These are phyloP conservation scores for Berberis thunbergii DNA, from an alignment of 164 flowering plant species.

Conservation along the genomic window DNA sequence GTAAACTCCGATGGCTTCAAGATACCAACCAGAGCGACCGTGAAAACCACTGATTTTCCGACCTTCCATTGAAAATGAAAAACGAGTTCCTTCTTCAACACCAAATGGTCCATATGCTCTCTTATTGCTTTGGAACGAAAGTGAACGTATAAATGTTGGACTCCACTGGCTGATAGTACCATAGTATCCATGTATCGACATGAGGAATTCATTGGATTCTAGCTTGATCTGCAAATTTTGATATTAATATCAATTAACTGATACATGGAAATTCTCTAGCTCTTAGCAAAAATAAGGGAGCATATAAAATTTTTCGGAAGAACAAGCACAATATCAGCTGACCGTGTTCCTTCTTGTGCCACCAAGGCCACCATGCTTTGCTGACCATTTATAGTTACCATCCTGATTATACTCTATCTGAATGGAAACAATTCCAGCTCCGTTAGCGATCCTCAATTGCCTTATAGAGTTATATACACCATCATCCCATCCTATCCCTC, in stretches of 20 bases:
- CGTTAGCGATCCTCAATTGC: conserved; percentile 45
- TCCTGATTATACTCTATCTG: conserved; percentile 44
- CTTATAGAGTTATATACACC: conserved; percentile 37
- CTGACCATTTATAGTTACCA: conserved; percentile 46
- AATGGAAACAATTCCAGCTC: conserved; percentile 44
- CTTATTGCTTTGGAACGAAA: conserved; percentile 52
- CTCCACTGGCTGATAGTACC: conserved; percentile 35
- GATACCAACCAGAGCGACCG: conserved; percentile 53
- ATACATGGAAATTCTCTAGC: too few relatives aligned
- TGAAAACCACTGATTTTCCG: conserved; percentile 73
- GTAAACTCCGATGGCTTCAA: conserved; percentile 66
- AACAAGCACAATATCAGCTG: background rate
- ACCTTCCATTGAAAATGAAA: conserved; percentile 36
- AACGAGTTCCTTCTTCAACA: conserved; percentile 42
- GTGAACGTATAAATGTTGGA: conserved; percentile 39
- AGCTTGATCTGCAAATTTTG: conserved; percentile 45
- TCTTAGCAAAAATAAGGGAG: too few relatives aligned
- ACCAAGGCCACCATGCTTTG: conserved; percentile 52
- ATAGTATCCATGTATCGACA: conserved; percentile 52
- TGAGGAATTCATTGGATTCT: conserved; percentile 56
- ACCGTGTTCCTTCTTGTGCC: conserved; percentile 32
- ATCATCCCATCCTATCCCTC: conserved; percentile 53
- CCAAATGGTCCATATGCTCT: conserved; percentile 73
- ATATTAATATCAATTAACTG: too few relatives aligned
- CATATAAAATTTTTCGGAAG: too few relatives aligned